Conservation (phyloP, 139 green algal species). For the Micractinium sp. region DNA sequence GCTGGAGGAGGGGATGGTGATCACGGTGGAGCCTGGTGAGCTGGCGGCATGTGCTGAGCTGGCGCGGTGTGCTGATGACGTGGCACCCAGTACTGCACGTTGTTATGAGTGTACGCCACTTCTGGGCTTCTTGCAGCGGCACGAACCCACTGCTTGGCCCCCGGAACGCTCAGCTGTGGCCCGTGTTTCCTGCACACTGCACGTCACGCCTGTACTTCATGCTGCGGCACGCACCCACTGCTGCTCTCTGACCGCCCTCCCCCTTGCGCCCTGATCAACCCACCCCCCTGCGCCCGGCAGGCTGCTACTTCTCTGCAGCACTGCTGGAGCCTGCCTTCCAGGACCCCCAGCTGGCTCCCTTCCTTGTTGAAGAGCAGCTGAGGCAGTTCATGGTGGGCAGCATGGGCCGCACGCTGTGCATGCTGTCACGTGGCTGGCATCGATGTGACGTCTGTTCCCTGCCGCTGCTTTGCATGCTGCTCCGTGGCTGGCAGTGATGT, state of each 20-base stretch:
- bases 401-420: neutral
- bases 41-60: neutral
- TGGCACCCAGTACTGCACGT: neutral
- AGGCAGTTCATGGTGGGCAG: slow-evolving; percentile 30
- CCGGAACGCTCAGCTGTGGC: too few species aligned
- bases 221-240: neutral
- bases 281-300: neutral
- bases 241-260: too few species aligned
- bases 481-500: too few species aligned
- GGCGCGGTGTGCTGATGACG: neutral
- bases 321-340: slow-evolving; percentile 68
- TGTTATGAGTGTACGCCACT: too few species aligned
- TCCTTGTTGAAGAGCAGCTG: slow-evolving; percentile 44
- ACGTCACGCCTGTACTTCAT: neutral
- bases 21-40: slow-evolving; percentile 82
- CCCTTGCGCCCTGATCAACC: neutral
- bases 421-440: neutral
- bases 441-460: neutral
- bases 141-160: too few species aligned
- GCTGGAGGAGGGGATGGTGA: slow-evolving; percentile 85
- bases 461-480: neutral
- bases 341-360: slow-evolving; percentile 34
- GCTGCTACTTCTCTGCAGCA: slow-evolving; percentile 83
- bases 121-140: too few species aligned
- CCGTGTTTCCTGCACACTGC: neutral